Evolutionary conservation across 768 basidiomycete species (phyloP).

Genomic region (Leccinum olivaceopallidum): DNA sequence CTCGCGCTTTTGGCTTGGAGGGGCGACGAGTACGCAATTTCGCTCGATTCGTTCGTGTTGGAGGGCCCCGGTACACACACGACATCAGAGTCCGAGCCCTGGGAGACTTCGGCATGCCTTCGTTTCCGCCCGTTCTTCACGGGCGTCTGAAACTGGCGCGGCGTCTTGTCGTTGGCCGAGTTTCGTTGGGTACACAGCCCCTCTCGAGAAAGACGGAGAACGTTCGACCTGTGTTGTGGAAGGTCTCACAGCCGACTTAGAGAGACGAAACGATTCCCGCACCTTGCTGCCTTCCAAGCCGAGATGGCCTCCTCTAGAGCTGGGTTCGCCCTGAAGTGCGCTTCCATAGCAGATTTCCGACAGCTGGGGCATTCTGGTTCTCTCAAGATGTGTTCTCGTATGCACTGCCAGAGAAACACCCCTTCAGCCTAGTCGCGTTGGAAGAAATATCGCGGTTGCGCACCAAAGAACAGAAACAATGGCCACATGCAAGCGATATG

Average conservation of each 20-base stretch:
- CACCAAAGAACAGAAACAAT: slow-evolving; percentile 80
- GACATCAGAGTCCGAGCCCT: slow-evolving; percentile 29
- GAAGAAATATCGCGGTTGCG: slow-evolving; percentile 24
- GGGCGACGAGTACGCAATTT: slow-evolving; percentile 25
- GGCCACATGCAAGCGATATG: slow-evolving; percentile 72
- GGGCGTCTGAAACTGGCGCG: slow-evolving; percentile 18
- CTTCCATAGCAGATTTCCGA: slow-evolving; percentile 57
- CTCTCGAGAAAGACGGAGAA: slow-evolving; percentile 43
- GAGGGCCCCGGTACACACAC: slow-evolving; percentile 34
- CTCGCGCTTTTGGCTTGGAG: slow-evolving; percentile 22
- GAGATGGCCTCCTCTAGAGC: slow-evolving; percentile 66
- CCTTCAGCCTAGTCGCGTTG: slow-evolving; percentile 8
- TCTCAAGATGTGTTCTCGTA: slow-evolving; percentile 54
- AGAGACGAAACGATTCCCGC: slow-evolving; percentile 12
- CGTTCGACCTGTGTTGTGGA: slow-evolving; percentile 38
- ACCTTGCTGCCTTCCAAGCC: slow-evolving; percentile 79
- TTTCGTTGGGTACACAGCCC: slow-evolving; percentile 15
- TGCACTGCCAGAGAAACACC: slow-evolving; percentile 51
- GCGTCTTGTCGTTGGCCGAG: slow-evolving; percentile 13
- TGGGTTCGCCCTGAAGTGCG: slow-evolving; percentile 65
- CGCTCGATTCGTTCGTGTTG: slow-evolving; percentile 24
- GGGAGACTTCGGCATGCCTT: slow-evolving; percentile 25
- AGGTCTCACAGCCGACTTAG: background rate
- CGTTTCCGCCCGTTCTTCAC: slow-evolving; percentile 37
- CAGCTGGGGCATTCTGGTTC: slow-evolving; percentile 77